Conservation (phyloP, 192 early-diverging fungal genomes). For the Chytriomyces sp. region DNA sequence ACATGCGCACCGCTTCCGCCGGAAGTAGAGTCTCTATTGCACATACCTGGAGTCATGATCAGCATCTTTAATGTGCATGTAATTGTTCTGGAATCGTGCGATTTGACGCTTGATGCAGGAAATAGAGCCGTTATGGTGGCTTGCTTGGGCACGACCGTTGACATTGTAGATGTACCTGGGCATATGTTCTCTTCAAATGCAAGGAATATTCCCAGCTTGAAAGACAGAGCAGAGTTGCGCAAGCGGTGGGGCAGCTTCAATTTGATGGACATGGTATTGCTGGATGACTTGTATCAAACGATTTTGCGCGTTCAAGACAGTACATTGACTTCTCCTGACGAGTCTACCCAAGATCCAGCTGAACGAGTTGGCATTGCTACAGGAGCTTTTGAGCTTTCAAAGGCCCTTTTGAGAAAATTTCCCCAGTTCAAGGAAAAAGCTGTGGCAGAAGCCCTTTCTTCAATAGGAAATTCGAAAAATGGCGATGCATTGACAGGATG, state of each 20-base stretch:
- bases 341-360: too few relatives aligned
- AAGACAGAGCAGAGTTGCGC: too few relatives aligned
- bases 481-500: too few relatives aligned
- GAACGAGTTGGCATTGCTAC: too few relatives aligned
- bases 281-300: conserved; percentile 10
- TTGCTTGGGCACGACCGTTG: conserved; percentile 17
- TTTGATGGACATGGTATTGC: conserved; percentile 5
- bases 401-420: too few relatives aligned
- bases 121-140: conserved; percentile 26
- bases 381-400: too few relatives aligned
- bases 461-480: too few relatives aligned
- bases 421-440: too few relatives aligned
- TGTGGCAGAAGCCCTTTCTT: too few relatives aligned
- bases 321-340: background rate
- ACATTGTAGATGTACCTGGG: background rate
- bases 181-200: too few relatives aligned
- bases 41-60: conserved; percentile 1
- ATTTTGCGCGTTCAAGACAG: background rate
- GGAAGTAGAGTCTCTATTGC: background rate
- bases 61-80: conserved; percentile 19
- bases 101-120: background rate
- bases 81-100: background rate
- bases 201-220: too few relatives aligned
- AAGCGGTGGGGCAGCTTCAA: conserved; percentile 5
- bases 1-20: conserved; percentile 1